Evolutionary conservation across 2,329 filamentous ascomycete species (phyloP), one percentile per base, ranked within the genome.

Genomic region (Paecilomyces variotii): DNA sequence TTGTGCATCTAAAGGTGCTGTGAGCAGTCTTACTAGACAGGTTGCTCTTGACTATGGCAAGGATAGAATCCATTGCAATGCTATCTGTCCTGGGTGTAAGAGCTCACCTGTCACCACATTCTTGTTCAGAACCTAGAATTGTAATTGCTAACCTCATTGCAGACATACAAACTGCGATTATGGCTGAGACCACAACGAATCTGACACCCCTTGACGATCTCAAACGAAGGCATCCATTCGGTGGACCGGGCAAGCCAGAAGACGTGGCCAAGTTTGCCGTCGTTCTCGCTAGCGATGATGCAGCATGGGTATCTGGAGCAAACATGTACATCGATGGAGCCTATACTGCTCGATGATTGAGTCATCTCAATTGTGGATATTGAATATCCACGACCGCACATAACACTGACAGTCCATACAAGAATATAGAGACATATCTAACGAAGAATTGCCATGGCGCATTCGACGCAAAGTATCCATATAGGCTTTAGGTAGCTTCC

Each of bases 81-180:
- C 39, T 10, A 60, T 39, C n/a, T 27, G 11, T 34, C 32, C 51
- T 28, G 30, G 25, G 26, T 51, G 19, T 24, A 53, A 52, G 28
- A 57, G 57, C 30, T 81, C 84, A 60, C 77, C 34, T 84, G 84
- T 62, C 79, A 80, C 0, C 72, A 84, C 4, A 82, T 80, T 56
- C 82, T 3, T 82, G 82, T 4, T 83, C 67, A 66, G 68, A 67
- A 11, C 61, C 65, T 59, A 74, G 70, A 2, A 63, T 66, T 3
- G 65, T 69, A 0, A 63, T 67, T 55, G 62, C 39, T 45, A 19
- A 64, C 26, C 14, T 39, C 4, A 27, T 60, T 25, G 27, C 50
- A n/a, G 24, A 60, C 5, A 39, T 35, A 11, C 49, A 61, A 24
- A 61, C 57, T 45, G 57, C 56, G 12, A 54, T 56, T 50, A 10